Base-by-base conservation (phyloP, 495 filamentous ascomycete species). In the Apiosordaria backusii region DNA sequence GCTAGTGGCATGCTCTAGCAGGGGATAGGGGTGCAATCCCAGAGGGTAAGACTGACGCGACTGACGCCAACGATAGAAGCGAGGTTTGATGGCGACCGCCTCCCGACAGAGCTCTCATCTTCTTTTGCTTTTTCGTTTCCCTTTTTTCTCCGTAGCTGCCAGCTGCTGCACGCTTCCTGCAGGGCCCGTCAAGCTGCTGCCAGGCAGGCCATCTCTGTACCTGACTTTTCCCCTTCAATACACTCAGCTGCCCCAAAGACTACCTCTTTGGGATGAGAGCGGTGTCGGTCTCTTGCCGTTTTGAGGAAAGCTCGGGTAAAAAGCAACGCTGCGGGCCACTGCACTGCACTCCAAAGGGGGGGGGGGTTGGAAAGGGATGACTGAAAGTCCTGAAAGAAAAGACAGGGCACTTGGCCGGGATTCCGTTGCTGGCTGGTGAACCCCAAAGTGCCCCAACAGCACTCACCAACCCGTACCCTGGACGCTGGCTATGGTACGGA, bases 231-330 rank as follows among this genome's bases (percentile, higher is more conserved):
- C n/a, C 22, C 24, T 21, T 53, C 19, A 5, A 19, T 55, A 21
- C 35, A 45, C 52, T 55, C 52, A 55, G 52, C 52, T 55, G 52
- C 4, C n/a, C 52, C 35, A 45, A n/a, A 18, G 52, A 25, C 25
- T 13, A 59, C 59, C 65, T 63, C 27, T 40, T 70, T 68, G 60
- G 50, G 65, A 67, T 63, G 23, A 61, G 53, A 61, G 65, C 55
- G 61, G 67, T 53, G 23, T 52, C 62, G 35, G 68, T 25, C 15
- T 60, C 27, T 72, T 74, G 60, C 72, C 70, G 50, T 45, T 74
- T 74, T 50, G 50, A 67, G 72, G 62, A 57, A 72, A 70, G 72
- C 65, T 68, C 57, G 68, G 72, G 23, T 64, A 69, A 70, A 71
- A 68, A 63, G 29, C 21, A 67, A 27, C 13, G 52, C 27, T 50